phyloP scores from a whole-genome alignment of 2,329 filamentous ascomycete genomes.

The Cercospora sp. region DNA sequence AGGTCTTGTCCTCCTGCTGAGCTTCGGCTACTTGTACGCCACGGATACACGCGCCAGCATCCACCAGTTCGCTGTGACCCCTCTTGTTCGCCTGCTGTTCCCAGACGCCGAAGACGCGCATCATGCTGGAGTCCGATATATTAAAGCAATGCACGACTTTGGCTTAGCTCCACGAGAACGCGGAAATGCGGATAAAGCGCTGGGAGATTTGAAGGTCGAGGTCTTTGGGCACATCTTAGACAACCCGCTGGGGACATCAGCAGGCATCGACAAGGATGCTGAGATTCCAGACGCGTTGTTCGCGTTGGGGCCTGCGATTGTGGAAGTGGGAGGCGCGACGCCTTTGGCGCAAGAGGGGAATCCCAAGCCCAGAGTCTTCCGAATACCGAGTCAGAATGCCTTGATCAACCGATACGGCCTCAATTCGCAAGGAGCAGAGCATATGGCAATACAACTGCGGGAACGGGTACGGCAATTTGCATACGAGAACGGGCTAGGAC shows the following conservation, averaged over 20 bases:
- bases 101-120: constrained; percentile 91
- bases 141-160: constrained; percentile 72
- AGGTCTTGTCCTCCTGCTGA: constrained; percentile 51
- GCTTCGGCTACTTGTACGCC: constrained; percentile 52
- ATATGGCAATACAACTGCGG: constrained; percentile 75
- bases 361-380: constrained; percentile 82
- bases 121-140: constrained; percentile 67
- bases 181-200: constrained; percentile 55
- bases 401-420: constrained; percentile 95
- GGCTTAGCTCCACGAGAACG: constrained; percentile 82
- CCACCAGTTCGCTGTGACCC: constrained; percentile 58
- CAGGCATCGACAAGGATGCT: constrained; percentile 90
- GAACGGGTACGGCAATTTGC: constrained; percentile 78
- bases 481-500: constrained; percentile 64
- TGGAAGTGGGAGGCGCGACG: constrained; percentile 90
- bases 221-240: constrained; percentile 76
- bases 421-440: constrained; percentile 86
- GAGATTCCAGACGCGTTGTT: constrained; percentile 85
- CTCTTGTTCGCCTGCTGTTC: constrained; percentile 63
- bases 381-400: constrained; percentile 77
- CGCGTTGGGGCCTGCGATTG: constrained; percentile 77
- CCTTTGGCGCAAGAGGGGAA: constrained; percentile 87
- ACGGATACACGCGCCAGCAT: constrained; percentile 57
- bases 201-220: constrained; percentile 56
- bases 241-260: constrained; percentile 94